Base-by-base conservation (phyloP, 73 alveolate species). In the Paramecium caudatum region DNA sequence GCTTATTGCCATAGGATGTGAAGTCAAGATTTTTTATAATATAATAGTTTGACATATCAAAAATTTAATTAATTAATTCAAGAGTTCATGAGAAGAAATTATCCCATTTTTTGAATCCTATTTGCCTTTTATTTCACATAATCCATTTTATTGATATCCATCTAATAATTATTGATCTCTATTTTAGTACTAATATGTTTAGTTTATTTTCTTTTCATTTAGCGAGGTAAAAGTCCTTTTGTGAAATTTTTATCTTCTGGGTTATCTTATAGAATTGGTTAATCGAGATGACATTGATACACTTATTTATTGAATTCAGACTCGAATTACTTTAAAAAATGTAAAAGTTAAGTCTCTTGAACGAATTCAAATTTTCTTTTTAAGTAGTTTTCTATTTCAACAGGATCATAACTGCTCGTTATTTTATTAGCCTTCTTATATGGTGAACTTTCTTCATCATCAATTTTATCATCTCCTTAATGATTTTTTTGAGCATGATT, bases 71-170 rank as follows among this genome's bases (percentile, higher is more conserved):
- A 5, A 21, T 49, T 49, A 49, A 12, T 21, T 49, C 80, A 55
- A 55, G 80, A 55, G 41, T 55, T 55, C 80, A 55, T 55, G 23
- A 55, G 30, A 55, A 55, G 80, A 55, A 27, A 55, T 55, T 27
- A 19, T 3, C 80, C 80, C 30, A 55, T 19, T 55, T 55, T 23
- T 55, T 55, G 30, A 1, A 55, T 55, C 30, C 30, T 55, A 19
- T 15, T 55, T 27, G 80, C 80, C 30, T 55, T 55, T 55, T 55
- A 37, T 27, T 55, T 55, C 10, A 55, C 80, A 55, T 55, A 55
- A 4, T 55, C 23, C 9, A 55, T 23, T 55, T 55, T 55, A 55
- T 55, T 55, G 46, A 55, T 55, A 21, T 55, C 80, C 80, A 55
- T 55, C 30, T 55, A 55, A 55, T 23, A 55, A 55, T 55, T 55